These are phyloP conservation scores for Nepenthes alata DNA, from an alignment of 179 eudicot genomes.

Conservation along the genomic window DNA sequence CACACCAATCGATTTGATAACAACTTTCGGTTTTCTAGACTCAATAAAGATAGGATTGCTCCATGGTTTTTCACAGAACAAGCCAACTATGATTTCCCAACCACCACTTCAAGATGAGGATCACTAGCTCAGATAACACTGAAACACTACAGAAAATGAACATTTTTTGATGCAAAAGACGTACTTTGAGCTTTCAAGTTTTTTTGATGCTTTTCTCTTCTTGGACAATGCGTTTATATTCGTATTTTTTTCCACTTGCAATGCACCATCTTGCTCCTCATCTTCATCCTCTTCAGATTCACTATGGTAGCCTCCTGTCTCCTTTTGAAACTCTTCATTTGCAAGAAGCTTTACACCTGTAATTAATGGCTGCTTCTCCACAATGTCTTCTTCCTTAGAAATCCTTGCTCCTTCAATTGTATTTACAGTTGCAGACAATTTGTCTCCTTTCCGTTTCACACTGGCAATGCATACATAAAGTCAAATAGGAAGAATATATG, in stretches of 20 bases:
- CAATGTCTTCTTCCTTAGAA: constrained; percentile 18
- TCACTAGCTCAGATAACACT: too few relatives aligned
- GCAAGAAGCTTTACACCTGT: constrained; percentile 40
- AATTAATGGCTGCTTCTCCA: constrained; percentile 34
- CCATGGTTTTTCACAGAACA: not conserved
- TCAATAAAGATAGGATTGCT: not conserved
- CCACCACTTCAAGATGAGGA: not conserved
- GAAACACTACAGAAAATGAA: too few relatives aligned
- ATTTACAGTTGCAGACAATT: constrained; percentile 12
- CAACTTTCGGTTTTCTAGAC: too few relatives aligned
- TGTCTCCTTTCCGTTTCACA: constrained; percentile 35
- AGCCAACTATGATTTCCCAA: not conserved
- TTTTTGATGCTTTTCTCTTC: constrained; percentile 64
- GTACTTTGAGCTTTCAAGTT: constrained; percentile 45
- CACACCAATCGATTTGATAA: too few relatives aligned
- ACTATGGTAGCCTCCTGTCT: constrained; percentile 37
- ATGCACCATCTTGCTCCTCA: constrained; percentile 17
- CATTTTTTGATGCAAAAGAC: not conserved
- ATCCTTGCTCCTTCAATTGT: constrained; percentile 16
- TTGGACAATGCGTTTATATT: constrained; percentile 22
- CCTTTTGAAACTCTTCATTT: constrained; percentile 50
- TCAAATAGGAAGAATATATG: not conserved
- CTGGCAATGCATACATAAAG: constrained; percentile 18
- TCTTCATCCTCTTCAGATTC: constrained; percentile 37
- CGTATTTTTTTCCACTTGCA: constrained; percentile 18